phyloP scores from a whole-genome alignment of 2,329 filamentous ascomycete genomes.

The Aureobasidium sp. region DNA sequence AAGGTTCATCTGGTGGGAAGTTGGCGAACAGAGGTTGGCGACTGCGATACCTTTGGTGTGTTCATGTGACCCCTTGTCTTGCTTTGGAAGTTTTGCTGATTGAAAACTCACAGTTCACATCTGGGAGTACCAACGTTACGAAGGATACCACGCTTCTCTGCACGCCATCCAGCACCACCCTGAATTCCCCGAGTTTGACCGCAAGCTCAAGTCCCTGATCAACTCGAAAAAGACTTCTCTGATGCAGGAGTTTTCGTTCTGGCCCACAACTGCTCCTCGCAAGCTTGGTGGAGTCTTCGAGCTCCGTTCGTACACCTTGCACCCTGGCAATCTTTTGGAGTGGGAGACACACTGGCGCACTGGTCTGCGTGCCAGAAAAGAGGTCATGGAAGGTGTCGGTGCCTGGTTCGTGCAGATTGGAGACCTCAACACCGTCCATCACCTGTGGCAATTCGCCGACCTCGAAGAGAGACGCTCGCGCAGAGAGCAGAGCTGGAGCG shows the following conservation, averaged over 20 bases:
- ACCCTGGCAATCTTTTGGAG: conserved; percentile 90
- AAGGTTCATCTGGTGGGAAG: conserved; percentile 94
- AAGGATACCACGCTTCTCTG: conserved; percentile 88
- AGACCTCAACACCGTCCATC: conserved; percentile 93
- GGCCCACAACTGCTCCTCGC: conserved; percentile 88
- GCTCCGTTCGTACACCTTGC: conserved; percentile 89
- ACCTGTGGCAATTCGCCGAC: conserved; percentile 97
- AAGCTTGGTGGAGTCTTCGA: conserved; percentile 89
- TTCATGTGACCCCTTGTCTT: conserved; percentile 5
- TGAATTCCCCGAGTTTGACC: conserved; percentile 75
- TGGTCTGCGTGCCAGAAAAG: conserved; percentile 78
- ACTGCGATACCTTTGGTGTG: conserved; percentile 92
- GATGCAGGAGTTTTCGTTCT: conserved; percentile 99
- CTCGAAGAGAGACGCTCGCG: conserved; percentile 84
- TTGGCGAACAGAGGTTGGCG: conserved; percentile 95
- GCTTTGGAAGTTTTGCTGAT: not conserved
- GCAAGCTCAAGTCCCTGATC: conserved; percentile 77
- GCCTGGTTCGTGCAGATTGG: conserved; percentile 99
- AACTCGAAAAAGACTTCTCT: conserved; percentile 76
- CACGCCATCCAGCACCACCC: conserved; percentile 75
- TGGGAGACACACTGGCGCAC: conserved; percentile 98
- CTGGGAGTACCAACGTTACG: conserved; percentile 97
- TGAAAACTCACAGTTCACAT: conserved; percentile 70
- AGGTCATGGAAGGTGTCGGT: conserved; percentile 90
- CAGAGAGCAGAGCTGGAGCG: conserved; percentile 88